Conservation (phyloP, 495 filamentous ascomycete genomes). For the Podospora comata region DNA sequence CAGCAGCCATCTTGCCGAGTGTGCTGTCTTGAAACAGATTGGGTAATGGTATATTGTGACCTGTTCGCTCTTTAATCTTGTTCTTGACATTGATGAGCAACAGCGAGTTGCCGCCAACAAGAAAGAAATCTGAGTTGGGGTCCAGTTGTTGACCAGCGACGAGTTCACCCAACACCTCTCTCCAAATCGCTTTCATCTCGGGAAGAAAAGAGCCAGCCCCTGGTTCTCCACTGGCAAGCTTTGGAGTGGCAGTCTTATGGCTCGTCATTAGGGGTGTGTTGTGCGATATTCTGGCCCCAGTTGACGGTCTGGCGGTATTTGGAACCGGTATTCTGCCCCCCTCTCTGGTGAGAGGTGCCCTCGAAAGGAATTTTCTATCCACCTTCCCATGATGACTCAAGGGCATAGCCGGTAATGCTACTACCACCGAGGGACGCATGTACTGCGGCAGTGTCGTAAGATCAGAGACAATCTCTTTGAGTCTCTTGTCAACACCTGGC, state of each 20-base stretch:
- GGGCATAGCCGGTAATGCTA: slow-evolving; percentile 39
- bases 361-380: slow-evolving; percentile 28
- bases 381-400: slow-evolving; percentile 42
- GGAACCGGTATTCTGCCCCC: not conserved
- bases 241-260: not conserved
- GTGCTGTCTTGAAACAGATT: slow-evolving; percentile 21
- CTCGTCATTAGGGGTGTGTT: no score
- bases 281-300: no score
- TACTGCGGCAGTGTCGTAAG: slow-evolving; percentile 41
- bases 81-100: slow-evolving; percentile 24
- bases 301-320: not conserved
- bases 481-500: slow-evolving; percentile 9
- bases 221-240: not conserved
- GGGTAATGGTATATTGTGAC: slow-evolving; percentile 6
- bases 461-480: slow-evolving; percentile 9
- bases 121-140: slow-evolving; percentile 30
- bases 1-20: slow-evolving; percentile 20
- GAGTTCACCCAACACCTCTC: slow-evolving; percentile 22
- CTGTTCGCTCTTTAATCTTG: slow-evolving; percentile 4
- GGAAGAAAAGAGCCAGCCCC: not conserved
- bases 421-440: slow-evolving; percentile 40
- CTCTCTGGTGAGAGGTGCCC: not conserved
- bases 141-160: slow-evolving; percentile 3
- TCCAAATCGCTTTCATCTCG: slow-evolving; percentile 25
- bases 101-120: slow-evolving; percentile 32